phyloP scores from a whole-genome alignment of 2,329 filamentous ascomycete genomes.

The Pseudogymnoascus sp. region DNA sequence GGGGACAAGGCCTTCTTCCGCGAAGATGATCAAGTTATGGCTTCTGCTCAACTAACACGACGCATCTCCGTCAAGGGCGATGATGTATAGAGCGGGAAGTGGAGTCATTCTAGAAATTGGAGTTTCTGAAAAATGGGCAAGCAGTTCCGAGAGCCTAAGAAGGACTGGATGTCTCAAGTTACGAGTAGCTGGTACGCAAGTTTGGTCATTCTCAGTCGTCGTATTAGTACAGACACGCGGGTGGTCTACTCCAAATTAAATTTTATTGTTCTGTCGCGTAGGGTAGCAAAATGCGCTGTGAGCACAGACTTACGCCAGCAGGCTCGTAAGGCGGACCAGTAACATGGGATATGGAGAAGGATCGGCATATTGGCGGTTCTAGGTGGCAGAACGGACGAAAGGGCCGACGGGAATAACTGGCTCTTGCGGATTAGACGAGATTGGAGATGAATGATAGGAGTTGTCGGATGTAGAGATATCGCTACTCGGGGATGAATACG shows the following conservation, averaged over 20 bases:
- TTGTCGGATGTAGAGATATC: background rate
- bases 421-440: background rate
- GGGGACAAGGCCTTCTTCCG: conserved; percentile 33
- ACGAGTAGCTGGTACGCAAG: too few species aligned
- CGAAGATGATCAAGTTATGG: conserved; percentile 10
- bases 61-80: background rate
- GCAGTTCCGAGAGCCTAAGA: too few species aligned
- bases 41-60: background rate
- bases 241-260: too few species aligned
- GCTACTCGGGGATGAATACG: background rate
- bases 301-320: too few species aligned
- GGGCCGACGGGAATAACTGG: background rate
- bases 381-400: background rate
- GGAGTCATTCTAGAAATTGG: background rate
- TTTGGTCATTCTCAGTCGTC: too few species aligned
- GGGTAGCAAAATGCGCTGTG: too few species aligned
- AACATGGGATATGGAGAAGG: background rate
- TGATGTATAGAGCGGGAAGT: background rate
- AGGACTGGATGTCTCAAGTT: too few species aligned
- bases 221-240: too few species aligned
- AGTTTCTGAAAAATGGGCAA: background rate
- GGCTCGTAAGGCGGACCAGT: too few species aligned
- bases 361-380: background rate
- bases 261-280: too few species aligned
- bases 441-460: background rate